These are phyloP conservation scores for Elsinoe necatrix DNA, from an alignment of 2,329 filamentous ascomycete species.

Conservation along the genomic window DNA sequence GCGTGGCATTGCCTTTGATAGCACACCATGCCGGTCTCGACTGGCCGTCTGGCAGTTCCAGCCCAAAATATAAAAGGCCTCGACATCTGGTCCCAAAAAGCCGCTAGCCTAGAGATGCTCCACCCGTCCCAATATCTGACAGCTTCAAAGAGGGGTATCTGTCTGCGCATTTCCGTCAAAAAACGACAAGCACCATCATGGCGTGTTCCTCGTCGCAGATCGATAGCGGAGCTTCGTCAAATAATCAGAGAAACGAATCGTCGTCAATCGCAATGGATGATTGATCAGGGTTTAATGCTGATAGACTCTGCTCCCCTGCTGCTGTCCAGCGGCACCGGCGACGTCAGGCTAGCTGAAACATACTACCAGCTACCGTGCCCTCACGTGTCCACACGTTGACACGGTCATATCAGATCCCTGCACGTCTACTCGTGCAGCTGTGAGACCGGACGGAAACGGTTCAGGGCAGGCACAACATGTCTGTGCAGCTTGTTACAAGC, in stretches of 20 bases:
- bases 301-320: conserved; percentile 5
- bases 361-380: background rate
- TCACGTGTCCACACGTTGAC: conserved; percentile 14
- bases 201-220: background rate
- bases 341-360: conserved; percentile 7
- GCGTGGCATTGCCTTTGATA: background rate
- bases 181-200: background rate
- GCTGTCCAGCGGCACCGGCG: background rate
- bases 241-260: background rate
- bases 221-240: conserved; percentile 5
- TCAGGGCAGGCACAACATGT: background rate
- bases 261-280: background rate
- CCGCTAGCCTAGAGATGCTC: conserved; percentile 9
- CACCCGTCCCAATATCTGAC: conserved; percentile 10
- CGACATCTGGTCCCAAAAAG: background rate
- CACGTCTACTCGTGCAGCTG: background rate
- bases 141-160: conserved; percentile 12
- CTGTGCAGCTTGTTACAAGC: background rate
- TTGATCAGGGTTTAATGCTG: background rate
- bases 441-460: conserved; percentile 7
- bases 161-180: background rate
- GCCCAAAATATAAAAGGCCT: background rate
- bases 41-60: background rate
- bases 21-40: background rate
- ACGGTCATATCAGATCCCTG: conserved; percentile 2